These are phyloP conservation scores for Ambrosia artemisiifolia DNA, from an alignment of 129 eudicot genomes.

Conservation along the genomic window DNA sequence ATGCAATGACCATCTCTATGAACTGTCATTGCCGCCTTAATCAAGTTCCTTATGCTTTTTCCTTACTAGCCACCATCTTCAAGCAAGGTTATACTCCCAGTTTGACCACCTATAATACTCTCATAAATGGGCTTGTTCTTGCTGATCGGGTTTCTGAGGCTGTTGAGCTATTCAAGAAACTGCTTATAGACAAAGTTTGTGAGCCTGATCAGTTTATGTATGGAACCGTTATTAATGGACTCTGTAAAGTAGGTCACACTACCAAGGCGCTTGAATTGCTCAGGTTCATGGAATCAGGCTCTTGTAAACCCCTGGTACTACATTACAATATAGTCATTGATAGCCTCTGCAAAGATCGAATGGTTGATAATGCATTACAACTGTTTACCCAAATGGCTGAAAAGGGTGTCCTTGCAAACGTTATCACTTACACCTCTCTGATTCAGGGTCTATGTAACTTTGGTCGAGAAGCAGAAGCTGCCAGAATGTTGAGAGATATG, in stretches of 20 bases:
- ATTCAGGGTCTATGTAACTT: slow-evolving; percentile 29
- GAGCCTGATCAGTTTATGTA: slow-evolving; percentile 27
- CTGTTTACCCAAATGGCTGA: slow-evolving; percentile 23
- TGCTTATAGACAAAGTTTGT: slow-evolving; percentile 1
- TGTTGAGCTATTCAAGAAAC: slow-evolving; percentile 28
- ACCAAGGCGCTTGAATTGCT: slow-evolving; percentile 31
- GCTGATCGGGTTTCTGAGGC: slow-evolving; percentile 28
- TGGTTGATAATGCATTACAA: slow-evolving; percentile 30
- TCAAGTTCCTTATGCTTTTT: slow-evolving; percentile 29
- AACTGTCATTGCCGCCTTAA: slow-evolving; percentile 31
- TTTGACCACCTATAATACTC: slow-evolving; percentile 23
- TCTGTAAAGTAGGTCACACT: slow-evolving; percentile 32
- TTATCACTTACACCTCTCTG: slow-evolving; percentile 36
- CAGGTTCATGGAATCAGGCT: slow-evolving; percentile 20
- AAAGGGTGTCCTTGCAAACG: slow-evolving; percentile 30
- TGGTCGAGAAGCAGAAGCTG: slow-evolving; percentile 21
- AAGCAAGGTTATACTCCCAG: slow-evolving; percentile 36
- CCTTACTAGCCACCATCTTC: slow-evolving; percentile 31
- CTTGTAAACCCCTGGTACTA: slow-evolving; percentile 13
- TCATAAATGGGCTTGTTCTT: slow-evolving; percentile 33
- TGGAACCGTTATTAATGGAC: slow-evolving; percentile 33
- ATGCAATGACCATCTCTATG: slow-evolving; percentile 25
- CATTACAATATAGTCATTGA: slow-evolving; percentile 29
- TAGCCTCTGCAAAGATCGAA: slow-evolving; percentile 33
- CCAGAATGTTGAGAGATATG: slow-evolving; percentile 23